Conservation (phyloP, 2,329 filamentous ascomycete genomes). For the Graphilbum sp. region DNA sequence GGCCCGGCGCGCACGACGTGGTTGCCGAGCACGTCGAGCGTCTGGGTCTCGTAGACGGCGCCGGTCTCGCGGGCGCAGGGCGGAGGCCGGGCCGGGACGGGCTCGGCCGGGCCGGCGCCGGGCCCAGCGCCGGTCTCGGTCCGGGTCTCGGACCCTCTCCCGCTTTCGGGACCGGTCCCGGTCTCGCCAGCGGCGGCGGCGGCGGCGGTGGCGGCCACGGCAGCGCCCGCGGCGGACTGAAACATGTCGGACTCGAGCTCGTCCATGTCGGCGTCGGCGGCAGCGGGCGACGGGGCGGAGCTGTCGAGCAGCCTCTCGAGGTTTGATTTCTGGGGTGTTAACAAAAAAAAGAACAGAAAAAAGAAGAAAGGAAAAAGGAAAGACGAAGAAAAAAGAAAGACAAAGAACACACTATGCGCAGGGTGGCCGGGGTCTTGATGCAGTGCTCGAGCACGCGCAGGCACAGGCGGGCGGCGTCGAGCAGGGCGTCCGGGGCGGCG, state of each 20-base stretch:
- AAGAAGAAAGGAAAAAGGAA: neutral
- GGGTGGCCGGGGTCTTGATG: constrained; percentile 32
- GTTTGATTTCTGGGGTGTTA: constrained; percentile 19
- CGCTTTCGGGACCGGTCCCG: neutral
- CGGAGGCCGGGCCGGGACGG: no score
- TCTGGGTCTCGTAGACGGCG: no score
- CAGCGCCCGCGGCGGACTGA: neutral
- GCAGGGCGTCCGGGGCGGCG: constrained; percentile 27
- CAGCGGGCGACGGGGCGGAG: neutral
- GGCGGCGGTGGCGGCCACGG: neutral
- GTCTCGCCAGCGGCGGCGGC: constrained; percentile 10
- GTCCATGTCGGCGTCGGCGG: constrained; percentile 8
- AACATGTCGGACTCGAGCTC: constrained; percentile 6
- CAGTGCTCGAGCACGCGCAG: constrained; percentile 33
- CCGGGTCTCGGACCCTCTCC: no score
- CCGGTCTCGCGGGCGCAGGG: no score
- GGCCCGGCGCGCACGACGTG: no score
- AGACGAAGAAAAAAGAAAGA: no score
- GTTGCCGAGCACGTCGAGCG: neutral
- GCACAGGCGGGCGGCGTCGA: constrained; percentile 33
- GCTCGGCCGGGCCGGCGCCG: no score
- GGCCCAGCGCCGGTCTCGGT: no score
- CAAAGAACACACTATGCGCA: constrained; percentile 23
- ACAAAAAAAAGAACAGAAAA: no score
- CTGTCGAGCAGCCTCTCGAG: constrained; percentile 33